Evolutionary conservation across 2,329 filamentous ascomycete species (phyloP).

Genomic region (Cercospora janseana): DNA sequence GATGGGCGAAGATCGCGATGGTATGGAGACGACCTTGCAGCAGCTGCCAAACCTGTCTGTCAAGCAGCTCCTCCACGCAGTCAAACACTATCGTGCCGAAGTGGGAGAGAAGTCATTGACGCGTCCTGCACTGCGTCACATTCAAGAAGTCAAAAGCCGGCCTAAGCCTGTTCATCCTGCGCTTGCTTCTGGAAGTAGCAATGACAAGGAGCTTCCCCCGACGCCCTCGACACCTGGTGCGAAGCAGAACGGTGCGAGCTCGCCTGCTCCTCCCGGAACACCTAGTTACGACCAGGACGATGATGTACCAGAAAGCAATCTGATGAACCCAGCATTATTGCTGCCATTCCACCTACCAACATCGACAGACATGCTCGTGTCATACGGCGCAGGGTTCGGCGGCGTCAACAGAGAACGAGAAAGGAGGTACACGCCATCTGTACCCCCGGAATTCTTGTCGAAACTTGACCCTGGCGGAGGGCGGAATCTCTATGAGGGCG

Average conservation of each 20-base stretch:
- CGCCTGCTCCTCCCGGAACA: constrained; percentile 27
- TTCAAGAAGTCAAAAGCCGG: constrained; percentile 71
- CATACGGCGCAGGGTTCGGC: constrained; percentile 90
- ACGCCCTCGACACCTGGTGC: constrained; percentile 21
- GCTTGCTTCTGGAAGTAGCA: constrained; percentile 14
- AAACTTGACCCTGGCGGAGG: constrained; percentile 67
- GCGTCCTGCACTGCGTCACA: constrained; percentile 84
- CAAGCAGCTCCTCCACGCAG: constrained; percentile 85
- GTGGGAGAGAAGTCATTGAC: constrained; percentile 90
- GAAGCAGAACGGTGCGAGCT: constrained; percentile 24
- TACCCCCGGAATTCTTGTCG: constrained; percentile 87
- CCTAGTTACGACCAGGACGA: constrained; percentile 58
- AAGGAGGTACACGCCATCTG: constrained; percentile 91
- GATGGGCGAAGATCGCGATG: constrained; percentile 83
- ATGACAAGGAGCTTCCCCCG: constrained; percentile 13
- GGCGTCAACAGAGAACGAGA: constrained; percentile 88
- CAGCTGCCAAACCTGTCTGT: constrained; percentile 82
- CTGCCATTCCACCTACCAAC: constrained; percentile 93
- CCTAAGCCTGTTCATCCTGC: constrained; percentile 30
- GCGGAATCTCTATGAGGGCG: constrained; percentile 37
- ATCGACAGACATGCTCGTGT: constrained; percentile 94
- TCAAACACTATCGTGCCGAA: constrained; percentile 89
- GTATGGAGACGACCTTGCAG: constrained; percentile 81
- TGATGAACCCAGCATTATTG: constrained; percentile 87
- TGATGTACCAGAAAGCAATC: constrained; percentile 69